Base-by-base conservation (phyloP, 108 stramenopile species). In the Cylindrotheca fusiformis region DNA sequence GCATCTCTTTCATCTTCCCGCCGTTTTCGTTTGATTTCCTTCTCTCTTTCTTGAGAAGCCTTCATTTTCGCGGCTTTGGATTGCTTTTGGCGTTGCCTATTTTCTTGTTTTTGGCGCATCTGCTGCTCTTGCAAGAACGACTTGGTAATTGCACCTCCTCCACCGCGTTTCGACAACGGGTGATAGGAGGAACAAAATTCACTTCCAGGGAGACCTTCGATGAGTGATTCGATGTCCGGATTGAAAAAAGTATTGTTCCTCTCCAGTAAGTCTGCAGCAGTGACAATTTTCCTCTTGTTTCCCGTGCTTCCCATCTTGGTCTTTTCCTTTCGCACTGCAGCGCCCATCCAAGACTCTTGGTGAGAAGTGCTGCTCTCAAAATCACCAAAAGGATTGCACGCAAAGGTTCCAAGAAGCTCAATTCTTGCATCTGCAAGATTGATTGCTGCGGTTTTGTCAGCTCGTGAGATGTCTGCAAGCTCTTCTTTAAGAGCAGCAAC, bases 291-390 rank as follows among this genome's bases (percentile, higher is more conserved):
- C 44, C 78, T 69, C 59, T 80, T 85, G 62, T 88, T 93, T 0
- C 90, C 90, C 10, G 87, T 92, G 55, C 82, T 82, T 53, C 86
- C 88, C 91, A 93, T 93, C 66, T 82, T 84, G 17, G 84, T 51
- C 53, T 80, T 87, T 55, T 89, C 88, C 58, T 80, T 89, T 31
- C 83, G 79, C 1, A 93, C 76, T 8, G 86, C 85, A 8, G 76
- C 80, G 10, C 78, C 67, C 68, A 92, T 63, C 81, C 84, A 88
- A 19, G 77, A 68, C 51, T 50, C 51, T 56, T 86, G 84, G 33
- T 83, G 72, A 5, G 82, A 45, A 26, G 65, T 63, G 23, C 71
- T 50, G 21, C 65, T 60, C 14, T 78, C 69, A 10, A 53, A 47
- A 21, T 72, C 72, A 23, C 58, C 57, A 28, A 93, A 93, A 19